Evolutionary conservation across 2,329 filamentous ascomycete genomes (phyloP).

Genomic region (Alternaria incomplexa): DNA sequence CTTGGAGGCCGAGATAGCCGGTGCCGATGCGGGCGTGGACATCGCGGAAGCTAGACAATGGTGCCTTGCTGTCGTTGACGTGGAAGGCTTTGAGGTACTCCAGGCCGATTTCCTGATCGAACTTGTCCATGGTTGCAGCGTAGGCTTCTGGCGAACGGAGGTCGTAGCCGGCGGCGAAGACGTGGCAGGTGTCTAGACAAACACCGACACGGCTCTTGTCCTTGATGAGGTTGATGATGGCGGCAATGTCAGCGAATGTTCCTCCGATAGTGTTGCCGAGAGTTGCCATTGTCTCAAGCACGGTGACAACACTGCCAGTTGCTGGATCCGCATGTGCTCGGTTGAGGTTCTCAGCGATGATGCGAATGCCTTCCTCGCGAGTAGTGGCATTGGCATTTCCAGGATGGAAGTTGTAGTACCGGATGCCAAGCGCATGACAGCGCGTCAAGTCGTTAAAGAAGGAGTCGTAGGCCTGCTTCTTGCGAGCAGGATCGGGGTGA

Average conservation of each 20-base stretch:
- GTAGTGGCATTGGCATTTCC: constrained; percentile 75
- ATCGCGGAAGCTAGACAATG: constrained; percentile 80
- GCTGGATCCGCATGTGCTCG: constrained; percentile 71
- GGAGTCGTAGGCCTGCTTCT: constrained; percentile 80
- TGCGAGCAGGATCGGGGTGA: constrained; percentile 78
- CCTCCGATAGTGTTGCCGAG: constrained; percentile 83
- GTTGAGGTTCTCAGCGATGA: constrained; percentile 85
- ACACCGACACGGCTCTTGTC: constrained; percentile 87
- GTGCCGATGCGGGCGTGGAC: constrained; percentile 96
- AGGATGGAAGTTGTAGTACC: constrained; percentile 97
- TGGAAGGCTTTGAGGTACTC: constrained; percentile 85
- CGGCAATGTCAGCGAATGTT: constrained; percentile 82
- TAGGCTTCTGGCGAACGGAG: constrained; percentile 78
- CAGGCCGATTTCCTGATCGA: constrained; percentile 78
- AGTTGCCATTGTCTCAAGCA: constrained; percentile 96
- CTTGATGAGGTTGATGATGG: constrained; percentile 80
- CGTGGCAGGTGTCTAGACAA: constrained; percentile 95
- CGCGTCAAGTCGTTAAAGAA: constrained; percentile 89
- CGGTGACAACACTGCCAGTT: constrained; percentile 76
- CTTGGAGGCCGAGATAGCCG: constrained; percentile 86
- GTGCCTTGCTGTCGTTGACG: constrained; percentile 94
- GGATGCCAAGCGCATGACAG: constrained; percentile 85
- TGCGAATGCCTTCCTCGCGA: constrained; percentile 71
- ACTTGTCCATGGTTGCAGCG: constrained; percentile 72
- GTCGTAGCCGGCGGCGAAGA: constrained; percentile 94